phyloP scores from a whole-genome alignment of 2,329 filamentous ascomycete genomes.

The Curvularia spicifera region DNA sequence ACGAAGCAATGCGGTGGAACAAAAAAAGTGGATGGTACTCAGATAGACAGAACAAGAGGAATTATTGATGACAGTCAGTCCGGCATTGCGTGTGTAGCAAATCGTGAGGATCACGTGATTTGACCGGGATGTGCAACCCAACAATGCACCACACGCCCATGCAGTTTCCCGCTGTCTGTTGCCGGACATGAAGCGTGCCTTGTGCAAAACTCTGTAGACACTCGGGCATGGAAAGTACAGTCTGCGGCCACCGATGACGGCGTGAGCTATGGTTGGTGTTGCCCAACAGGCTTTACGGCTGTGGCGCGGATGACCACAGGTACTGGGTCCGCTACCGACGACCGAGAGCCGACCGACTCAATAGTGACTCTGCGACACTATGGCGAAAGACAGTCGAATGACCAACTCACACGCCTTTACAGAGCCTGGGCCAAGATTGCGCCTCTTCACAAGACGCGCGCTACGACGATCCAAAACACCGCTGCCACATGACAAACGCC shows the following conservation, averaged over 20 bases:
- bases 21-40: neutral
- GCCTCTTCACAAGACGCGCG: constrained; percentile 3
- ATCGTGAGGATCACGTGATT: neutral
- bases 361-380: neutral
- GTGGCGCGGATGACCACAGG: neutral
- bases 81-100: neutral
- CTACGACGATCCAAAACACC: neutral
- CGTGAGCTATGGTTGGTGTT: neutral
- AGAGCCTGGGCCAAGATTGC: constrained; percentile 5
- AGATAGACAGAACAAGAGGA: too few relatives aligned
- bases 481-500: neutral
- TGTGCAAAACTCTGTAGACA: neutral
- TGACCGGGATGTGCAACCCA: neutral
- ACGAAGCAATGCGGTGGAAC: neutral
- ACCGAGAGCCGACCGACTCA: neutral
- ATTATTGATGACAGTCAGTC: neutral
- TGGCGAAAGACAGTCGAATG: constrained; percentile 5
- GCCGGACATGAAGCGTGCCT: neutral
- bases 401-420: neutral
- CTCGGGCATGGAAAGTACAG: neutral
- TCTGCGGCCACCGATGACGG: neutral
- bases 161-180: neutral
- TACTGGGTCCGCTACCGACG: neutral
- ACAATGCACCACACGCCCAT: neutral
- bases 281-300: neutral